Evolutionary conservation across 768 basidiomycete genomes (phyloP).

Genomic region (Collybia sordida): DNA sequence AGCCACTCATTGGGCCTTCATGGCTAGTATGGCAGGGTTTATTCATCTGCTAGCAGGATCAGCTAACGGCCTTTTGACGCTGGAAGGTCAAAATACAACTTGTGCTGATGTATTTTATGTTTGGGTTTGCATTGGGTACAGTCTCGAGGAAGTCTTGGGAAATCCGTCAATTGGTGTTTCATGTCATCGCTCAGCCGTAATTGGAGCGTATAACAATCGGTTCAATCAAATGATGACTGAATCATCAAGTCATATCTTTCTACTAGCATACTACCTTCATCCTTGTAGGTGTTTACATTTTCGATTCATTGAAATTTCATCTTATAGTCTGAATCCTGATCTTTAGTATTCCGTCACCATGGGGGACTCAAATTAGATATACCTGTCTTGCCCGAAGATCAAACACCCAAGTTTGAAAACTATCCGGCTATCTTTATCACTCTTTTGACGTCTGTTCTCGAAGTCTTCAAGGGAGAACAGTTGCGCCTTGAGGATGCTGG

Average conservation of each 20-base stretch:
- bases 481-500: constrained; percentile 6
- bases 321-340: too few relatives aligned
- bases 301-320: background rate
- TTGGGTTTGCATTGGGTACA: constrained; percentile 27
- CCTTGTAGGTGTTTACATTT: constrained; percentile 15
- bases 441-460: constrained; percentile 9
- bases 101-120: constrained; percentile 29
- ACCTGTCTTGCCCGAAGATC: constrained; percentile 15
- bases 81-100: constrained; percentile 26
- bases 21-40: constrained; percentile 13
- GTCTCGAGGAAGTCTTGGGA: constrained; percentile 19
- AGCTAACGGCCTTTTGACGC: constrained; percentile 22
- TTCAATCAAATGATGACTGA: constrained; percentile 30
- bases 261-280: constrained; percentile 27
- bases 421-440: constrained; percentile 12
- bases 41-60: constrained; percentile 15
- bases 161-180: constrained; percentile 6
- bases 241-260: constrained; percentile 23
- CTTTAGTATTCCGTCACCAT: constrained; percentile 13
- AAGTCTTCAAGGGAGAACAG: constrained; percentile 20
- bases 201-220: constrained; percentile 22
- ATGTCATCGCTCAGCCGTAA: constrained; percentile 10
- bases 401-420: background rate
- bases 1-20: constrained; percentile 12
- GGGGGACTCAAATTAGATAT: constrained; percentile 17